These are phyloP conservation scores for Venturia effusa DNA, from an alignment of 2,329 filamentous ascomycete species.

Conservation along the genomic window DNA sequence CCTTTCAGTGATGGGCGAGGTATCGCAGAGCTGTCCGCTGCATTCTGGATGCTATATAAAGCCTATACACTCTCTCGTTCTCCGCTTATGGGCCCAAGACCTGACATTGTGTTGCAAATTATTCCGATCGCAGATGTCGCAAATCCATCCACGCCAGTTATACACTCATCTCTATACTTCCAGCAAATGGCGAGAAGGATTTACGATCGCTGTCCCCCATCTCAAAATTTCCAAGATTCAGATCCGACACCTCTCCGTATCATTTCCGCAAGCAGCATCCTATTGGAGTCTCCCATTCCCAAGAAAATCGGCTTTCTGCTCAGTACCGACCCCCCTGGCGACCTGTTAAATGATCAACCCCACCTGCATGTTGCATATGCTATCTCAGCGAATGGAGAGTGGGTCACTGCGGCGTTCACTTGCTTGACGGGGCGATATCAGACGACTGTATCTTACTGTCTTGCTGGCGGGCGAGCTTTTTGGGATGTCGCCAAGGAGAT, in stretches of 20 bases:
- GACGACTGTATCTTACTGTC: slow-evolving; percentile 61
- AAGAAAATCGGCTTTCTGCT: slow-evolving; percentile 68
- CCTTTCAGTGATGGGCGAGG: slow-evolving; percentile 47
- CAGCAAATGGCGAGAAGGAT: slow-evolving; percentile 58
- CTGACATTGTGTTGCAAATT: slow-evolving; percentile 67
- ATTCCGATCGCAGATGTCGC: slow-evolving; percentile 59
- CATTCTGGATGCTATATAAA: slow-evolving; percentile 64
- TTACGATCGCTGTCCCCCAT: slow-evolving; percentile 61
- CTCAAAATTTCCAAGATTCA: slow-evolving; percentile 18
- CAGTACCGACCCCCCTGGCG: slow-evolving; percentile 54
- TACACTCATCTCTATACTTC: slow-evolving; percentile 51
- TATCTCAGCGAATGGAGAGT: slow-evolving; percentile 56
- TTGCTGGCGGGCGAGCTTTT: slow-evolving; percentile 51
- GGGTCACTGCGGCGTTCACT: slow-evolving; percentile 73
- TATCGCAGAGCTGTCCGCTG: slow-evolving; percentile 56
- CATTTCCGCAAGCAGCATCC: slow-evolving; percentile 56
- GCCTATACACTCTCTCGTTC: slow-evolving; percentile 40
- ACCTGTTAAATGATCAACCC: slow-evolving; percentile 66
- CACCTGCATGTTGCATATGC: slow-evolving; percentile 74
- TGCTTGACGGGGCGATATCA: slow-evolving; percentile 67
- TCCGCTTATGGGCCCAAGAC: slow-evolving; percentile 16
- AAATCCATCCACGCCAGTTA: slow-evolving; percentile 49
- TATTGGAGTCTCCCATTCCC: slow-evolving; percentile 56
- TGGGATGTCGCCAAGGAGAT: slow-evolving; percentile 61
- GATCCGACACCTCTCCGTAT: slow-evolving; percentile 41